These are phyloP conservation scores for Haplographium delicatum DNA, from an alignment of 495 filamentous ascomycete species.

Conservation along the genomic window DNA sequence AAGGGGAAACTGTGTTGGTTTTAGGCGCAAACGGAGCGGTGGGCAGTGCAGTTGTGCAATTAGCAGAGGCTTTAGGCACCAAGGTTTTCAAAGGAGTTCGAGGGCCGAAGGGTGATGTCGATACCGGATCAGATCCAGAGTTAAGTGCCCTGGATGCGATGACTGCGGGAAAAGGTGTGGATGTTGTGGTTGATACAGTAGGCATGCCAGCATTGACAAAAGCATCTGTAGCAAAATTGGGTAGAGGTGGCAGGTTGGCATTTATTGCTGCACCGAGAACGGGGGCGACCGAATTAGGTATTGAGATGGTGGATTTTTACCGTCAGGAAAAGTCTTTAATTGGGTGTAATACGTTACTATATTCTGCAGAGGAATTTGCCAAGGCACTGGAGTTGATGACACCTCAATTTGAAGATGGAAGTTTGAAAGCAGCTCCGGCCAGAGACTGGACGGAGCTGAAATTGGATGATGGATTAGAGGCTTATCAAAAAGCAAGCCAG, in stretches of 20 bases:
- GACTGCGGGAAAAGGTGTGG: slow-evolving; percentile 29
- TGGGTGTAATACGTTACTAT: slow-evolving; percentile 27
- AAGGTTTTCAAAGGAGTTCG: slow-evolving; percentile 26
- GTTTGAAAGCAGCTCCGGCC: slow-evolving; percentile 16
- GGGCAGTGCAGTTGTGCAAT: slow-evolving; percentile 29
- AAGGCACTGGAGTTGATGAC: slow-evolving; percentile 13
- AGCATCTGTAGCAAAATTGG: slow-evolving; percentile 26
- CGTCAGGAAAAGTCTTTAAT: slow-evolving; percentile 26
- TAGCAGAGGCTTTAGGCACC: slow-evolving; percentile 29
- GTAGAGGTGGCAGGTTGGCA: slow-evolving; percentile 22
- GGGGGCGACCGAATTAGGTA: slow-evolving; percentile 22
- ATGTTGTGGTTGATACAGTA: slow-evolving; percentile 34
- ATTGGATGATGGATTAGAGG: slow-evolving; percentile 19
- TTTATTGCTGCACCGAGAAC: slow-evolving; percentile 29
- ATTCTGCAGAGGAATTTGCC: slow-evolving; percentile 20
- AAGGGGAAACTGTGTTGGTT: slow-evolving; percentile 33
- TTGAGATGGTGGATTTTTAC: slow-evolving; percentile 31
- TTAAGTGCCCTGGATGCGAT: slow-evolving; percentile 27
- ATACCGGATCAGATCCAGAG: slow-evolving; percentile 28
- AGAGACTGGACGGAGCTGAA: slow-evolving; percentile 24
- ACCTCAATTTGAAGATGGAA: slow-evolving; percentile 24
- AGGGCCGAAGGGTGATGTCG: slow-evolving; percentile 27
- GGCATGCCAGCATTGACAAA: slow-evolving; percentile 26
- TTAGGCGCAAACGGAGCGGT: slow-evolving; percentile 33
- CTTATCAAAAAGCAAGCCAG: slow-evolving; percentile 22